Percentiles rank a stretch among this genome's conserved stretches.
Evolutionary conservation across 768 basidiomycete species (phyloP).

Genomic region (Boletus subparvulus): DNA sequence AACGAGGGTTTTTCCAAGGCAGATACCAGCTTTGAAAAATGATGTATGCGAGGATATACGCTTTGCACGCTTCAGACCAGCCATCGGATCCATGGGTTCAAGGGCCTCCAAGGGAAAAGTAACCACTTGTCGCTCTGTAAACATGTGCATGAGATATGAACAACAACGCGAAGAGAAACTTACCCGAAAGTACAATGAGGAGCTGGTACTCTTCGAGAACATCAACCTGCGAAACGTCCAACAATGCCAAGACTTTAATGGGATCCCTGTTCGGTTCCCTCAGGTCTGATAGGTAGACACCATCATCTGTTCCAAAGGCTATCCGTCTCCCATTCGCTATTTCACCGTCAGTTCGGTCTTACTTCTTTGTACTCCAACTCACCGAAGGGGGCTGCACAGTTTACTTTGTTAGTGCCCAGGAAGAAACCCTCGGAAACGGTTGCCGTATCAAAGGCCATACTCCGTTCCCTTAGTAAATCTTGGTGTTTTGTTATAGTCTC

Average conservation of each 20-base stretch:
- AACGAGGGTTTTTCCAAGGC: constrained; percentile 86
- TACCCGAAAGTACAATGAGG: constrained; percentile 97
- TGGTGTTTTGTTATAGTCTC: constrained; percentile 91
- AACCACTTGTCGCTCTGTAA: constrained; percentile 86
- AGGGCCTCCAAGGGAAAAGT: constrained; percentile 94
- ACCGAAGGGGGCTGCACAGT: constrained; percentile 88
- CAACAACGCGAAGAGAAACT: constrained; percentile 15
- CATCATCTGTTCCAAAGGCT: constrained; percentile 97
- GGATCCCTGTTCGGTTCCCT: constrained; percentile 76
- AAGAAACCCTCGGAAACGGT: constrained; percentile 90
- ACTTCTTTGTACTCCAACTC: constrained; percentile 38
- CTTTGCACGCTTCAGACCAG: constrained; percentile 91
- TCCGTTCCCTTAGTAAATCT: constrained; percentile 77
- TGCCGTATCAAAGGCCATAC: constrained; percentile 81
- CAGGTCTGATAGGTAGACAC: constrained; percentile 91
- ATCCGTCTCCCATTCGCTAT: constrained; percentile 79
- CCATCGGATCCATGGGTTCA: constrained; percentile 85
- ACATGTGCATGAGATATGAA: not conserved
- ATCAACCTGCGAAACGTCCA: constrained; percentile 93
- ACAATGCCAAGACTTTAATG: constrained; percentile 81
- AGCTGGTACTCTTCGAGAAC: constrained; percentile 95
- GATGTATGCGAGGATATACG: constrained; percentile 94
- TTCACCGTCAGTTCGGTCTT: constrained; percentile 4
- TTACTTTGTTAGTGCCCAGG: constrained; percentile 78
- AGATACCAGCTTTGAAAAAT: constrained; percentile 96